phyloP scores from a whole-genome alignment of 2,329 filamentous ascomycete species.

The Neofusicoccum sp. region DNA sequence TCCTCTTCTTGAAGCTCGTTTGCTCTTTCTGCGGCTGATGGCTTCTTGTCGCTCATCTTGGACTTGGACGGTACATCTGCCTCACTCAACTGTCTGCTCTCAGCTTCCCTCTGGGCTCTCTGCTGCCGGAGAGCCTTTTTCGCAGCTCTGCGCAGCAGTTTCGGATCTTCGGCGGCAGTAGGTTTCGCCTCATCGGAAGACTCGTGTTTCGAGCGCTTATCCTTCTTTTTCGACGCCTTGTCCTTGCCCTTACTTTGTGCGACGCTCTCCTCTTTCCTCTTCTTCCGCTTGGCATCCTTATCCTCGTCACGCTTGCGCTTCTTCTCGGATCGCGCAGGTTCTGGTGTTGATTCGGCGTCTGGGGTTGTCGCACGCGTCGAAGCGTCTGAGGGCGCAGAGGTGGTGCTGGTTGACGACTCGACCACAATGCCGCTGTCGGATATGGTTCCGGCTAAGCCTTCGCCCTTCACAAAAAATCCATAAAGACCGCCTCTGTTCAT shows the following conservation, averaged over 20 bases:
- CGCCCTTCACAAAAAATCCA: constrained; percentile 79
- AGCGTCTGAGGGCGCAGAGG: constrained; percentile 18
- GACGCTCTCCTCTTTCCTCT: constrained; percentile 20
- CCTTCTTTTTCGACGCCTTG: constrained; percentile 15
- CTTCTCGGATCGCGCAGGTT: constrained; percentile 1
- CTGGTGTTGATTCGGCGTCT: not conserved
- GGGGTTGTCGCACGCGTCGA: constrained; percentile 17
- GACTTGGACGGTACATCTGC: not conserved
- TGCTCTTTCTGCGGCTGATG: constrained; percentile 27
- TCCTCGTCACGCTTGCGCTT: constrained; percentile 30
- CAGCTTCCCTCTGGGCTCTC: constrained; percentile 17
- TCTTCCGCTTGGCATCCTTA: constrained; percentile 22
- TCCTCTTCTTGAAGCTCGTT: constrained; percentile 1
- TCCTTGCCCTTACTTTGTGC: constrained; percentile 5
- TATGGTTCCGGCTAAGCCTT: constrained; percentile 71
- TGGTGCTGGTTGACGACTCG: not conserved
- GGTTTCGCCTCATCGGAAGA: constrained; percentile 21
- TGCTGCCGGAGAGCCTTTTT: constrained; percentile 20
- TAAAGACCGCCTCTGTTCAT: constrained; percentile 64
- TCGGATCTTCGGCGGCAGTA: constrained; percentile 21
- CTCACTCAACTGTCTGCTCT: not conserved
- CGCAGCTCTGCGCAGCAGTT: constrained; percentile 18
- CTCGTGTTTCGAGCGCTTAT: constrained; percentile 19
- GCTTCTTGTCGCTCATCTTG: constrained; percentile 8
- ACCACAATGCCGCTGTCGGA: constrained; percentile 12